Percentiles rank a stretch among this genome's conserved stretches.
Evolutionary conservation across 2,329 filamentous ascomycete genomes (phyloP).

Genomic region (Exophiala sideris): DNA sequence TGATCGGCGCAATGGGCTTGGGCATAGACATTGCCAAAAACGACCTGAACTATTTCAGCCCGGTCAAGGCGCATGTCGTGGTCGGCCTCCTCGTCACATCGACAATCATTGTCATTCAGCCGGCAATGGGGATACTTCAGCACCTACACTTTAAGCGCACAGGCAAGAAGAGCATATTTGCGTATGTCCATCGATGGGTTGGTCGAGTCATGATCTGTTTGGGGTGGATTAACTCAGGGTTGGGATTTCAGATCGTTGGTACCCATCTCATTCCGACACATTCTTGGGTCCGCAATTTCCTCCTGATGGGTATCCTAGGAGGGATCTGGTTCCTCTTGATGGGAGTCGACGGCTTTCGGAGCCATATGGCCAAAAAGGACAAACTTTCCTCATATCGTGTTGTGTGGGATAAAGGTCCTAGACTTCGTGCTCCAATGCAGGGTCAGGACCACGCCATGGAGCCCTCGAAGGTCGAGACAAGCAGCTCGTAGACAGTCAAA

Average conservation of each 20-base stretch:
- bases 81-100: slow-evolving; percentile 10
- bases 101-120: slow-evolving; percentile 55
- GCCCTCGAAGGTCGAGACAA: background rate
- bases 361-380: slow-evolving; percentile 9
- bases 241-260: slow-evolving; percentile 49
- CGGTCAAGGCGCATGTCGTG: slow-evolving; percentile 12
- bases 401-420: slow-evolving; percentile 4
- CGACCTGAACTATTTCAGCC: slow-evolving; percentile 12
- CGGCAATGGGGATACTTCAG: slow-evolving; percentile 50
- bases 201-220: slow-evolving; percentile 51
- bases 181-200: slow-evolving; percentile 54
- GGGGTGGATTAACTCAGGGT: slow-evolving; percentile 55
- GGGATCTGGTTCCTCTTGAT: slow-evolving; percentile 14
- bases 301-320: slow-evolving; percentile 12
- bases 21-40: slow-evolving; percentile 48
- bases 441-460: background rate
- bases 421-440: background rate
- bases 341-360: slow-evolving; percentile 3
- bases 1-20: slow-evolving; percentile 48
- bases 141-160: slow-evolving; percentile 50
- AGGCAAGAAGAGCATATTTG: slow-evolving; percentile 32
- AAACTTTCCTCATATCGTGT: slow-evolving; percentile 5
- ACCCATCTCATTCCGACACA: slow-evolving; percentile 12
- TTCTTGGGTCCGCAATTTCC: slow-evolving; percentile 10
- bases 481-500: background rate